Base-by-base conservation (phyloP, 75 land plant species). In the Ceratopteris richardii region DNA sequence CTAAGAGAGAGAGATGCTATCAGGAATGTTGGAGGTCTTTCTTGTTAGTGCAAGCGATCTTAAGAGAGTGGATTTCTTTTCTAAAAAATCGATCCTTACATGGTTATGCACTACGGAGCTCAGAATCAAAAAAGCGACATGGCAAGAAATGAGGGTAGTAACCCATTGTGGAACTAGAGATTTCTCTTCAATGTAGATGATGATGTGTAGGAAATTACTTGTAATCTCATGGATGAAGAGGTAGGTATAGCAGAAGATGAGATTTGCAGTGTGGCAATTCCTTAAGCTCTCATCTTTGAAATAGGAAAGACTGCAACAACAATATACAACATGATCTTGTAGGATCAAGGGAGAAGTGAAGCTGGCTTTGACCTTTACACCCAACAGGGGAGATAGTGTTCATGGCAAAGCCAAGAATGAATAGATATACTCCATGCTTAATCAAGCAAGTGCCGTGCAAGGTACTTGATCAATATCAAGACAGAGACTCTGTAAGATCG, bases 121-220 rank as follows among this genome's bases (percentile, higher is more conserved):
- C 85, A 86, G 61, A 72, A 76, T 61, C 67, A 79, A 67, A 86
- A 72, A 66, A 86, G 85, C 71, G 77, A 72, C 48, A 62, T 77
- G 54, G 81, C 83, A 2, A 52, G 54, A 24, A 52, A 28, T 52
- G 25, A 81, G 48, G 88, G 88, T 14, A 56, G 67, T 20, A 71
- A 67, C 1, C 88, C 92, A 2, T 69, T 72, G 19, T 88, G 92
- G 92, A 88, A 88, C 44, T 77, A 88, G 82, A 84, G 23, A 24
- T 84, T 88, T 68, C 31, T 70, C 18, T 88, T 88, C 64, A 65
- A 25, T 7, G 40, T 84, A 0, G 64, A 76, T 1, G 85, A 78
- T 0, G 76, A 54, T 21, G 64, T 46, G 44, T 1, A 54, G 3
- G 77, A 84, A 18, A 56, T 88, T 28, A 56, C n/a, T 0, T 41